A percentile compares a stretch with the other conserved stretches of the same genome.
Evolutionary conservation across 805 yeast species (phyloP).

Genomic region (Candida morakotiae): DNA sequence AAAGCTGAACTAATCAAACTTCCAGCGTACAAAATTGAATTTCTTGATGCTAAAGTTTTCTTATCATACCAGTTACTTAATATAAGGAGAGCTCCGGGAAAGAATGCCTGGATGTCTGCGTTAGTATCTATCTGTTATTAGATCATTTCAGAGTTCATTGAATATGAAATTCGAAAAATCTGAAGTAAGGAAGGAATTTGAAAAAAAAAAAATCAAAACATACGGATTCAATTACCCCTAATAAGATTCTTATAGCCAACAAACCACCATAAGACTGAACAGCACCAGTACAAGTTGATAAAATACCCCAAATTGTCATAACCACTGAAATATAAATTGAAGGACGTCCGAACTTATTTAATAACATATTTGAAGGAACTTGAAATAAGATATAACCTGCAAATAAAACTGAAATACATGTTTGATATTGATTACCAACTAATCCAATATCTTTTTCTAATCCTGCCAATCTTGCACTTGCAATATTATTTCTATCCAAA

Average conservation of each 20-base stretch:
- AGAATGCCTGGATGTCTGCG: conserved; percentile 24
- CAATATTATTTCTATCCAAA: conserved; percentile 51
- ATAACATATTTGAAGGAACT: conserved; percentile 45
- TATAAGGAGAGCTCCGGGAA: conserved; percentile 44
- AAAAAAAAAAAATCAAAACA: no score
- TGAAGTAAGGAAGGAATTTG: conserved; percentile 13
- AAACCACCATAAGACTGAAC: conserved; percentile 42
- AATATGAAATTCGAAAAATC: conserved; percentile 10
- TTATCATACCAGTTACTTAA: conserved; percentile 55
- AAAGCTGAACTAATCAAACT: conserved; percentile 51
- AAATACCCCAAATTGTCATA: conserved; percentile 50
- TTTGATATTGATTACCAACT: conserved; percentile 42
- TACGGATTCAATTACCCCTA: conserved; percentile 44
- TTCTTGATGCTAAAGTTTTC: conserved; percentile 46
- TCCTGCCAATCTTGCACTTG: conserved; percentile 51
- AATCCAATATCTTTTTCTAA: conserved; percentile 41
- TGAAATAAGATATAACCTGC: conserved; percentile 48
- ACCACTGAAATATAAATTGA: conserved; percentile 45
- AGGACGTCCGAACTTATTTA: conserved; percentile 47
- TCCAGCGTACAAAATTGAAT: conserved; percentile 49
- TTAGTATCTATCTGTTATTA: no score
- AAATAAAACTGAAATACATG: conserved; percentile 48
- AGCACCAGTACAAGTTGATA: conserved; percentile 46
- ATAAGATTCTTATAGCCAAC: conserved; percentile 41
- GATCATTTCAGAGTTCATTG: background rate